Percentiles rank a stretch among this genome's conserved stretches.
phyloP scores from a whole-genome alignment of 495 filamentous ascomycete genomes.

The Podospora didyma region DNA sequence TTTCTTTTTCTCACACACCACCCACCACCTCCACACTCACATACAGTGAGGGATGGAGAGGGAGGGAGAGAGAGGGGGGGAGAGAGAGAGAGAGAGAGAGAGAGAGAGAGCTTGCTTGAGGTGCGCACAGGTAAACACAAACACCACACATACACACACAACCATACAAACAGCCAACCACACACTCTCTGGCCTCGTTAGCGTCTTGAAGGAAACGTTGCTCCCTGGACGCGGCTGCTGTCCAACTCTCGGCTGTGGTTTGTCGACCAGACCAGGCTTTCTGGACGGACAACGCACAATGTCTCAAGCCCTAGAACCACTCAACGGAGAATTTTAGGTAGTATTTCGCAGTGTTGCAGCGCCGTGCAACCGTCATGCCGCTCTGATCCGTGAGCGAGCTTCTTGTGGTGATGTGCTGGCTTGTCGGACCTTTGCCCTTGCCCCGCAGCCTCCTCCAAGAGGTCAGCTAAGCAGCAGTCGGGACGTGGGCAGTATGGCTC shows the following conservation, averaged over 20 bases:
- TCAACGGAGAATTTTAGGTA: conserved; percentile 13
- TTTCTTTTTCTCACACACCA: conserved; percentile 1
- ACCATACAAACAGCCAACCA: not conserved
- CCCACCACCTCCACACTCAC: conserved; percentile 1
- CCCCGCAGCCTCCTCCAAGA: conserved; percentile 8
- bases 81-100: too few relatives aligned
- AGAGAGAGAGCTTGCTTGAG: too few relatives aligned
- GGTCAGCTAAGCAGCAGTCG: conserved; percentile 4
- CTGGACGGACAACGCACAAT: conserved; percentile 10
- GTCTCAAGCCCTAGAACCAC: conserved; percentile 18
- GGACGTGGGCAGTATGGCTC: conserved; percentile 25
- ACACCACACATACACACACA: not conserved
- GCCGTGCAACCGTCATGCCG: conserved; percentile 33
- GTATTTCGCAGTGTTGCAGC: conserved; percentile 29
- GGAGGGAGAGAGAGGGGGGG: not conserved
- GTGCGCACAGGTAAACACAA: too few relatives aligned
- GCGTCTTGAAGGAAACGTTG: not conserved
- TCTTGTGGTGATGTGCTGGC: conserved; percentile 12
- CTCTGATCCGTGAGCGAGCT: conserved; percentile 15
- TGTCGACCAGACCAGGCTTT: conserved; percentile 7
- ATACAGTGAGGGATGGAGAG: not conserved
- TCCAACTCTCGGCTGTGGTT: not conserved
- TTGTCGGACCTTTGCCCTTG: conserved; percentile 9
- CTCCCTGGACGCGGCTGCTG: not conserved
- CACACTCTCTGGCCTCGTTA: too few relatives aligned